A percentile compares a stretch with the other conserved stretches of the same genome.
Evolutionary conservation across 768 basidiomycete genomes (phyloP).

Genomic region (Boletus vermiculosoides): DNA sequence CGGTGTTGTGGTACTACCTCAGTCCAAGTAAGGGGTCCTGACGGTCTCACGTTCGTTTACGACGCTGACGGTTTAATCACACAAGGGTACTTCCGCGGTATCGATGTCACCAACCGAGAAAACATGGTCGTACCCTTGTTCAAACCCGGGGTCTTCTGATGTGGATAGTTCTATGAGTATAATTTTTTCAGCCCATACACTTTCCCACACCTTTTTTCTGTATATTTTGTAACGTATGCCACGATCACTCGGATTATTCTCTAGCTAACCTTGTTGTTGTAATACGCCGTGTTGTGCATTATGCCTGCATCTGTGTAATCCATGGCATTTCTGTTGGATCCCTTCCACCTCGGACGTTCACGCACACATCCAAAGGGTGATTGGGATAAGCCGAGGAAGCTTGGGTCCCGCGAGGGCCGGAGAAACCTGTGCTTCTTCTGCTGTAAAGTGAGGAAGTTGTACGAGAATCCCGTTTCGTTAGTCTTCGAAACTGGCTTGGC

Average conservation of each 20-base stretch:
- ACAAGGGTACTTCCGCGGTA: slow-evolving; percentile 34
- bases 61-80: slow-evolving; percentile 13
- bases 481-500: not conserved
- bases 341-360: not conserved
- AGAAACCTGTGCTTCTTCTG: not conserved
- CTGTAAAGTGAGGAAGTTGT: not conserved
- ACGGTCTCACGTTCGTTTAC: not conserved
- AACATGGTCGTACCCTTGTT: slow-evolving; percentile 33
- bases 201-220: not conserved
- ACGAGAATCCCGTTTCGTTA: slow-evolving; percentile 8
- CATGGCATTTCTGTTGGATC: not conserved
- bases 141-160: slow-evolving; percentile 25
- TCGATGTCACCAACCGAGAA: slow-evolving; percentile 32
- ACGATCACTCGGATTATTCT: slow-evolving; percentile 14
- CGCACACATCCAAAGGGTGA: no score
- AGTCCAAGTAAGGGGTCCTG: slow-evolving; percentile 34
- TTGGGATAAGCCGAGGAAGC: no score
- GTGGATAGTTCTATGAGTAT: not conserved
- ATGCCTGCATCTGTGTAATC: slow-evolving; percentile 5
- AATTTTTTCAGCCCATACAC: not conserved
- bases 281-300: slow-evolving; percentile 9
- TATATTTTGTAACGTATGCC: slow-evolving; percentile 25
- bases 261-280: slow-evolving; percentile 13
- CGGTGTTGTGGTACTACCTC: slow-evolving; percentile 40
- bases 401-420: not conserved